Conservation (phyloP, 78 protist genomes). For the Dictyostelium intermedium region DNA sequence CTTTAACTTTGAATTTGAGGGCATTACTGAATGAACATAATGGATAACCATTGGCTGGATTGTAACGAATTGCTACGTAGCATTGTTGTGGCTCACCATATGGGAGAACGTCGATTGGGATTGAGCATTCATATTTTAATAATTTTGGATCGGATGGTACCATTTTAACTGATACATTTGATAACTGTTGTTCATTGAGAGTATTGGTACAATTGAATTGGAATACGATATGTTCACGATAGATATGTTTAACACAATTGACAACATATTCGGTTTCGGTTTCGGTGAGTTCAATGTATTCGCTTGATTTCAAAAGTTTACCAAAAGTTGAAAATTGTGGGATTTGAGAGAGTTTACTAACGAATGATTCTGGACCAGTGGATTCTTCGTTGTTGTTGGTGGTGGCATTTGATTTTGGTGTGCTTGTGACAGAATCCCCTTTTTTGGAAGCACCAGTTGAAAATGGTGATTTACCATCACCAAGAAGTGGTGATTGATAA, state of each 20-base stretch:
- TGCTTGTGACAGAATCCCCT: not conserved
- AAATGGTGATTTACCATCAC: constrained; percentile 16
- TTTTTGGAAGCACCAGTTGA: not conserved
- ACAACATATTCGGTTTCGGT: constrained; percentile 96
- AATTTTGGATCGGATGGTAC: constrained; percentile 42
- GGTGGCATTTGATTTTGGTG: not conserved
- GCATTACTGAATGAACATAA: constrained; percentile 50
- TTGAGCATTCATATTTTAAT: not conserved
- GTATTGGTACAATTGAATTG: constrained; percentile 94
- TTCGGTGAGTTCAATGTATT: constrained; percentile 91
- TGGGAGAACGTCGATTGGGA: constrained; percentile 38
- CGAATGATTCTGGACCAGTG: constrained; percentile 32
- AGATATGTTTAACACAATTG: constrained; percentile 90
- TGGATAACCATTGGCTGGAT: constrained; percentile 22
- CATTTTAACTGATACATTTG: constrained; percentile 84
- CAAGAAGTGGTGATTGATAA: constrained; percentile 21
- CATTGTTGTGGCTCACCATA: constrained; percentile 43
- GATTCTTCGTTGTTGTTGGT: not conserved
- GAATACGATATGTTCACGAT: constrained; percentile 85
- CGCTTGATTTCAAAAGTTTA: constrained; percentile 67
- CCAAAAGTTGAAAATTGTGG: constrained; percentile 91
- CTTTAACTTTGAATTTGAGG: constrained; percentile 82
- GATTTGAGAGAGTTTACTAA: constrained; percentile 47
- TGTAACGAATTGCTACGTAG: constrained; percentile 46
- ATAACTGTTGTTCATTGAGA: constrained; percentile 88